phyloP scores from a whole-genome alignment of 345 rosid genomes.

The Heritiera littoralis region DNA sequence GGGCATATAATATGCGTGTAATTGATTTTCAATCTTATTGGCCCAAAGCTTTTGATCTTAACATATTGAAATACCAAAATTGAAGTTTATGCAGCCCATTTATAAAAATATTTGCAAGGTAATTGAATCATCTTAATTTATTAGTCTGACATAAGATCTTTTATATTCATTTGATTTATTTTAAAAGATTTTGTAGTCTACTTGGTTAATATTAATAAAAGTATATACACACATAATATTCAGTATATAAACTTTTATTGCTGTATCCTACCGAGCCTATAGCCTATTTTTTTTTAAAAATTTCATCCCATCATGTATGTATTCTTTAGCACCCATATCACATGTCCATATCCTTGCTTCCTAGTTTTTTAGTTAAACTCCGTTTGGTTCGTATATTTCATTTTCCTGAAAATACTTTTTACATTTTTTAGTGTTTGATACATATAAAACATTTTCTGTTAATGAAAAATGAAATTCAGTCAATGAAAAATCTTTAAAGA shows the following conservation, averaged over 20 bases:
- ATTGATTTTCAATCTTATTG: slow-evolving; percentile 9
- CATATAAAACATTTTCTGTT: too few species aligned
- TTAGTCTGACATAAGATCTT: neutral
- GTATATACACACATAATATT: neutral
- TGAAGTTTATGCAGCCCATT: neutral
- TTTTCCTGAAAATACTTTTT: too few species aligned
- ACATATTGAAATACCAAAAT: slow-evolving; percentile 3
- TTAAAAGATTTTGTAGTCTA: slow-evolving; percentile 10
- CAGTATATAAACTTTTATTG: neutral
- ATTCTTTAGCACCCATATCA: neutral
- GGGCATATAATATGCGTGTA: neutral
- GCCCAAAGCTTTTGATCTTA: neutral
- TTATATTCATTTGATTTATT: neutral
- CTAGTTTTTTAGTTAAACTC: neutral
- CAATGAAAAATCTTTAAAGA: too few species aligned
- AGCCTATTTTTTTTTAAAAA: neutral
- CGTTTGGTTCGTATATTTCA: too few species aligned
- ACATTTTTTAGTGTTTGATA: too few species aligned
- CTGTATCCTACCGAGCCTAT: neutral
- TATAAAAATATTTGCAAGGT: neutral
- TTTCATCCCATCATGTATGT: neutral
- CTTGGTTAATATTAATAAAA: neutral
- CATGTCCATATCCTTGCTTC: neutral
- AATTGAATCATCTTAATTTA: slow-evolving; percentile 8
- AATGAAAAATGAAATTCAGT: too few species aligned